Percentiles rank a stretch among this genome's conserved stretches.
phyloP scores from a whole-genome alignment of 495 filamentous ascomycete genomes.

The Cryomyces antarcticus region DNA sequence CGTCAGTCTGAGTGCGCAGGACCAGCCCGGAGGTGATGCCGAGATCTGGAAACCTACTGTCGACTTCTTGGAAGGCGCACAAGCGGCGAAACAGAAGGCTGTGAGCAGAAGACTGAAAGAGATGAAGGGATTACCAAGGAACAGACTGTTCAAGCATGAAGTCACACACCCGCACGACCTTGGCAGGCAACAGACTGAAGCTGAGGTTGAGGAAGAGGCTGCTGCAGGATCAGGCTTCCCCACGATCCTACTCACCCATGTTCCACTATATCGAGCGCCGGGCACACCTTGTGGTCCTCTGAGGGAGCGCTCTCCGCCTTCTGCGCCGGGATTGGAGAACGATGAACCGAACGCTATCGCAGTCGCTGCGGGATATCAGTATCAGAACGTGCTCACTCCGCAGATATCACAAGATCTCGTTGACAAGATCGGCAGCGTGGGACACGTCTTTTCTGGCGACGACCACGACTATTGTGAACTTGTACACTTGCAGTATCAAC shows the following conservation, averaged over 20 bases:
- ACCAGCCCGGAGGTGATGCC: slow-evolving; percentile 20
- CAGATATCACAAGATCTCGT: slow-evolving; percentile 53
- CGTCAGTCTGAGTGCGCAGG: slow-evolving; percentile 62
- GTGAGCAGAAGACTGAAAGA: slow-evolving; percentile 33
- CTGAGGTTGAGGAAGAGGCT: slow-evolving; percentile 2
- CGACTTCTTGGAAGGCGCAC: slow-evolving; percentile 51
- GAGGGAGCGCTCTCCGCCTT: slow-evolving; percentile 60
- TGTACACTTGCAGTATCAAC: slow-evolving; percentile 37
- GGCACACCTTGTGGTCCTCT: slow-evolving; percentile 83
- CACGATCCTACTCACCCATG: slow-evolving; percentile 71
- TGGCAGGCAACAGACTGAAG: not conserved
- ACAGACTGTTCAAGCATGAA: slow-evolving; percentile 10
- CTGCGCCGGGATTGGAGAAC: slow-evolving; percentile 35
- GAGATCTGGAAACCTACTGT: slow-evolving; percentile 54
- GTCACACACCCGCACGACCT: slow-evolving; percentile 9
- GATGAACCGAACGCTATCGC: slow-evolving; percentile 45
- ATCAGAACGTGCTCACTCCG: slow-evolving; percentile 77
- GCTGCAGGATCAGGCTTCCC: slow-evolving; percentile 28
- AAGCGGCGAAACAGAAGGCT: slow-evolving; percentile 24
- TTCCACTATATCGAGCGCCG: slow-evolving; percentile 63
- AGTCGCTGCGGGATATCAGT: slow-evolving; percentile 68
- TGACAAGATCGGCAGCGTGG: slow-evolving; percentile 50
- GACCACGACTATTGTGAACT: slow-evolving; percentile 98
- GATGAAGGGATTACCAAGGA: slow-evolving; percentile 19
- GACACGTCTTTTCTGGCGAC: slow-evolving; percentile 79